These are phyloP conservation scores for Colletotrichum truncatum DNA, from an alignment of 2,329 filamentous ascomycete genomes.

Conservation along the genomic window DNA sequence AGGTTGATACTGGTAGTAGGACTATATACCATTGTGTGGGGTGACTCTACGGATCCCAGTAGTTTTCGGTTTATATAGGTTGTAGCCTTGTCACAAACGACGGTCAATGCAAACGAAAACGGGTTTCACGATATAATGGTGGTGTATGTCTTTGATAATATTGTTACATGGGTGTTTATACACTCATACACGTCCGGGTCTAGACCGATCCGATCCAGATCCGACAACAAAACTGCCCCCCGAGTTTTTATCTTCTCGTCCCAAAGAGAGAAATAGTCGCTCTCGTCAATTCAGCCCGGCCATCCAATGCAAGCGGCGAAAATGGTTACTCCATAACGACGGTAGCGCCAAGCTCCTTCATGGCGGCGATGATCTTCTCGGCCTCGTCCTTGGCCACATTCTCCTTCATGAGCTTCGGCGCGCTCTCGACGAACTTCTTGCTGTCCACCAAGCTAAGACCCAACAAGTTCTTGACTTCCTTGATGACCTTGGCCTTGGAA, in stretches of 20 bases:
- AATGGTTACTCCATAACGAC: constrained; percentile 88
- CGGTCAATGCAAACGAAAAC: neutral
- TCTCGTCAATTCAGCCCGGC: constrained; percentile 1
- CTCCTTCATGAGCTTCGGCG: constrained; percentile 99
- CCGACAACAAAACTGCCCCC: constrained; percentile 19
- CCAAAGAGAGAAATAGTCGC: neutral
- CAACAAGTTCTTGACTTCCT: constrained; percentile 97
- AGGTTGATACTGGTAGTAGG: neutral
- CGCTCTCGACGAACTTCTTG: constrained; percentile 99
- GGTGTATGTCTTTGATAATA: constrained; percentile 35
- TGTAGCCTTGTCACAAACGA: neutral
- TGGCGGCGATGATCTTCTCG: constrained; percentile 94
- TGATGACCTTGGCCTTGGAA: constrained; percentile 99
- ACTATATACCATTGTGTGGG: constrained; percentile 1
- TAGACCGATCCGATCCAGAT: constrained; percentile 28
- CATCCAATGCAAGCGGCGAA: neutral
- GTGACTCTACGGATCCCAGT: neutral
- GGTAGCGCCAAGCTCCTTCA: constrained; percentile 93
- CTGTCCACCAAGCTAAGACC: constrained; percentile 96
- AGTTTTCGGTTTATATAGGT: neutral
- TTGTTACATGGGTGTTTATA: constrained; percentile 45
- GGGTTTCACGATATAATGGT: constrained; percentile 5
- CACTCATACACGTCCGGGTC: constrained; percentile 34
- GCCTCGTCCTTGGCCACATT: constrained; percentile 98
- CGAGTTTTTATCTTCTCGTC: constrained; percentile 7